Base-by-base conservation (phyloP, 176 grass and related monocot genomes). In the Tillandsia leiboldiana region DNA sequence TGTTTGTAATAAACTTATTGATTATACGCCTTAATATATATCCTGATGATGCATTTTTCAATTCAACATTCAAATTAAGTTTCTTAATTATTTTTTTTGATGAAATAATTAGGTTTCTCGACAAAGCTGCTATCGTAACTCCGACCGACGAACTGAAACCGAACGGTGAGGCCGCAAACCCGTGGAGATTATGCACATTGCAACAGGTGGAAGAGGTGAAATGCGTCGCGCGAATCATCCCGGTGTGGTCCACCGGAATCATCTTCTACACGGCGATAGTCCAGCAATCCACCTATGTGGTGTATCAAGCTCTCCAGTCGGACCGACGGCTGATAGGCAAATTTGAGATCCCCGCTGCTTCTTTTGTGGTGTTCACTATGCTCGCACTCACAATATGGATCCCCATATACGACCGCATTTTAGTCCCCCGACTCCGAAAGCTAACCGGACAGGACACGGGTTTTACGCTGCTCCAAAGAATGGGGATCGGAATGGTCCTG, bases 191-290 rank as follows among this genome's bases (percentile, higher is more conserved):
- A 0, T 96, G 88, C 85, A 76, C 79, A 11, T 1, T 87, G 57
- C 92, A 96, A 23, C 88, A 96, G 68, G 88, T 91, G 12, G 92
- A 96, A 59, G 66, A 79, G 78, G 85, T 96, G 57, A 96, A 96
- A 73, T 91, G 88, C 53, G 22, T 96, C 3, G 58, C 70, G 3
- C 76, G 88, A 2, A 53, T 96, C 10, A 58, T 96, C 1, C 92
- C 88, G 0, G 65, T 96, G 8, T 96, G 85, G 92, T 86, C 92
- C 0, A 51, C 85, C 2, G 77, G 83, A 42, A 77, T 88, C 48
- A 0, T 80, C 51, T 96, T 79, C 85, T 91, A 50, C 86, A 29
- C 87, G 15, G 75, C 82, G 9, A 51, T 88, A 20, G 42, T 58
- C 12, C 86, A 91, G 63, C 78, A 82, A 9, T 24, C 33, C 72